A percentile compares a stretch with the other conserved stretches of the same genome.
phyloP scores from a whole-genome alignment of 2,329 filamentous ascomycete species.

The Myotisia sp. region DNA sequence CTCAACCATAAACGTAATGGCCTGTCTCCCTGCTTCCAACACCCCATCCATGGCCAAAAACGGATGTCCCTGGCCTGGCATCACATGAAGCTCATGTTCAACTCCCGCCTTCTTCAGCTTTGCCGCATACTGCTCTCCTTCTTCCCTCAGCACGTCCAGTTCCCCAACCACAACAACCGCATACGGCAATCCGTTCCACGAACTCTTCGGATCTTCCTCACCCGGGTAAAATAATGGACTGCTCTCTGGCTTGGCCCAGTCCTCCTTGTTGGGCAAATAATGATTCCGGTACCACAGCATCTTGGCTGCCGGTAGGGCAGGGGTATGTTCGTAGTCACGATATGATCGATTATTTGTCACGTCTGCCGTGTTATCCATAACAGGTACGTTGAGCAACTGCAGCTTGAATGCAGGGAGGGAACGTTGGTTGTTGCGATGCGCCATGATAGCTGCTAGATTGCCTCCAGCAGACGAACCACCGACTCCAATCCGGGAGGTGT shows the following conservation, averaged over 20 bases:
- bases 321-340: slow-evolving; percentile 37
- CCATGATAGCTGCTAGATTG: slow-evolving; percentile 40
- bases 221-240: slow-evolving; percentile 40
- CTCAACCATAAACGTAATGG: slow-evolving; percentile 29
- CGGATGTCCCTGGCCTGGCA: slow-evolving; percentile 44
- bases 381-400: slow-evolving; percentile 44
- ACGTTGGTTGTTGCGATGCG: slow-evolving; percentile 34
- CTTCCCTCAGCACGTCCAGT: slow-evolving; percentile 42
- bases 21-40: slow-evolving; percentile 37
- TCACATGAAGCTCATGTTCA: slow-evolving; percentile 34
- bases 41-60: slow-evolving; percentile 46
- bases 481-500: slow-evolving; percentile 29
- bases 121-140: slow-evolving; percentile 39
- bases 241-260: slow-evolving; percentile 39
- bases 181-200: slow-evolving; percentile 36
- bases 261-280: slow-evolving; percentile 38
- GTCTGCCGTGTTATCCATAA: slow-evolving; percentile 44
- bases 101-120: slow-evolving; percentile 37
- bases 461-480: slow-evolving; percentile 39
- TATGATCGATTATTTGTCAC: slow-evolving; percentile 34
- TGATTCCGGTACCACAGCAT: slow-evolving; percentile 49
- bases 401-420: slow-evolving; percentile 28
- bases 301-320: slow-evolving; percentile 41
- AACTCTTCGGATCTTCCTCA: slow-evolving; percentile 25
- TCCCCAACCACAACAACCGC: slow-evolving; percentile 42